phyloP scores from a whole-genome alignment of 257 asterid genomes.

The Phtheirospermum japonicum region DNA sequence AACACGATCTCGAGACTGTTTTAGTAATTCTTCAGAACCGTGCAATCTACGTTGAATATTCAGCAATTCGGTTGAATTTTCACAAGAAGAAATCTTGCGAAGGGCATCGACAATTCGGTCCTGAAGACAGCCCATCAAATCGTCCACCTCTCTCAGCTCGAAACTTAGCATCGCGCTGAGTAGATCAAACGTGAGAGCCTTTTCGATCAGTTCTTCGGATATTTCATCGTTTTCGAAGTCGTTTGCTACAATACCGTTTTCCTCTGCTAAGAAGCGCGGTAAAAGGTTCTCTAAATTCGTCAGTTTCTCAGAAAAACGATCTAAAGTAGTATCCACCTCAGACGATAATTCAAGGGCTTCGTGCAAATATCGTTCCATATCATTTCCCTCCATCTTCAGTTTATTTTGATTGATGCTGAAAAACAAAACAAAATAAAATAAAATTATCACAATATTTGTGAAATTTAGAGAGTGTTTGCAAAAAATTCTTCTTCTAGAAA shows the following conservation, averaged over 20 bases:
- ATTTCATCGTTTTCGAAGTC: slow-evolving; percentile 47
- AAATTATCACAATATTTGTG: background rate
- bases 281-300: slow-evolving; percentile 61
- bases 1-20: slow-evolving; percentile 55
- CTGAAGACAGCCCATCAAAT: slow-evolving; percentile 41
- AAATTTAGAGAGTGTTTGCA: too few relatives aligned
- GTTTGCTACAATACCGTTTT: slow-evolving; percentile 45
- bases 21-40: slow-evolving; percentile 51
- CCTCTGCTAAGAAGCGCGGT: slow-evolving; percentile 35
- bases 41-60: slow-evolving; percentile 46
- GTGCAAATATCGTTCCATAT: slow-evolving; percentile 30
- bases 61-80: slow-evolving; percentile 37
- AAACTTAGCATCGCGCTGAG: slow-evolving; percentile 50
- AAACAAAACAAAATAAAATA: too few relatives aligned
- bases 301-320: slow-evolving; percentile 60
- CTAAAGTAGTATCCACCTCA: slow-evolving; percentile 42
- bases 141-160: slow-evolving; percentile 66
- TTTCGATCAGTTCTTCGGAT: slow-evolving; percentile 55
- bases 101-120: slow-evolving; percentile 43
- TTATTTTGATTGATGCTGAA: slow-evolving; percentile 10
- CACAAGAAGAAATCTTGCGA: slow-evolving; percentile 38
- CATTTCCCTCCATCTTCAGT: background rate
- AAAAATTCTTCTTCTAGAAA: too few relatives aligned
- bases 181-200: slow-evolving; percentile 57
- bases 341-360: slow-evolving; percentile 37